Base-by-base conservation (phyloP, 2,329 filamentous ascomycete genomes). In the Fusarium sp. region DNA sequence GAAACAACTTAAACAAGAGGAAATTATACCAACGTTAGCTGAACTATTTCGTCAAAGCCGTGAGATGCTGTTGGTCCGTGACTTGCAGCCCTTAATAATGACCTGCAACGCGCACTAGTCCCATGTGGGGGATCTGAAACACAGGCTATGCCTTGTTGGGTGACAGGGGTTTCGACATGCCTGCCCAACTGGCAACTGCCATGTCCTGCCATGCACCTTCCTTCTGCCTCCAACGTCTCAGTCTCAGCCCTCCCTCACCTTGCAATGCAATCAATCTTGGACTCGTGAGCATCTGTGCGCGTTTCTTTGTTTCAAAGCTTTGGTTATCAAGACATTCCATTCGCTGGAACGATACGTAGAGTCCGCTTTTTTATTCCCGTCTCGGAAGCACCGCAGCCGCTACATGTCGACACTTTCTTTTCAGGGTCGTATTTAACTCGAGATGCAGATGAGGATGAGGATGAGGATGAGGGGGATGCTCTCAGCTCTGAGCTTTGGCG, bases 51-150 rank as follows among this genome's bases (percentile, higher is more conserved):
- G 32, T 38, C 17, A 46, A 50, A 65, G 30, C 32, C 24, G 28
- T 39, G 39, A 49, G 42, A 59, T 65, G 59, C 49, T 54, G 60
- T 54, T 66, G 50, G 65, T 39, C 56, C 44, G 28, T 28, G 26
- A 34, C 23, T 43, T 65, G 42, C 32, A 24, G 45, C 53, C 65
- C 66, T 69, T 69, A 67, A 67, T 68, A 49, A 55, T 20, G 34
- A 28, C 57, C 43, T 67, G 62, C 53, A 67, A 69, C 62, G n/a
- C 42, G 32, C 48, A 58, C 66, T 62, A 69, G 51, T 20, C 62
- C 30, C 10, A 40, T 64, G 23, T 44, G 10, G 50, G 65, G 3
- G 23, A n/a, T 8, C 14, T 69, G 66, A 69, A 69, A 69, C 66
- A 7, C 4, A 12, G 45, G 20, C 49, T 44, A 60, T 56, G 21